phyloP scores from a whole-genome alignment of 495 filamentous ascomycete species.

The Aspergillus cristatus region DNA sequence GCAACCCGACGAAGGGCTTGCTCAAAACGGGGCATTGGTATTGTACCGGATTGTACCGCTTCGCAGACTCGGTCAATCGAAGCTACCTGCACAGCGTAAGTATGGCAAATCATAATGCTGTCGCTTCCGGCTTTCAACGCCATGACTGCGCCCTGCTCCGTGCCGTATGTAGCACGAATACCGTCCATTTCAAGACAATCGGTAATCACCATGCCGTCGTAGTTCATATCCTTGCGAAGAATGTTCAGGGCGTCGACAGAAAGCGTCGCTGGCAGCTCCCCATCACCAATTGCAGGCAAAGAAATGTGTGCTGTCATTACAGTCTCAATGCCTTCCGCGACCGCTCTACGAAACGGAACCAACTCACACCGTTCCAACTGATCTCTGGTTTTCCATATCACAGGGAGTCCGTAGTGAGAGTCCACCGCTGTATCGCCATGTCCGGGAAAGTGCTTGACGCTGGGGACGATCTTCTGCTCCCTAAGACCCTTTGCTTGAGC shows the following conservation, averaged over 20 bases:
- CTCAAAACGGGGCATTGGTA: slow-evolving; percentile 22
- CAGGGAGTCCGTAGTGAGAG: slow-evolving; percentile 34
- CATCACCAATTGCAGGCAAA: slow-evolving; percentile 23
- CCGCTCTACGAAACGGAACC: slow-evolving; percentile 34
- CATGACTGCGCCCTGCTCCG: slow-evolving; percentile 37
- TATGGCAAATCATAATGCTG: slow-evolving; percentile 44
- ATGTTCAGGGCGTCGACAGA: slow-evolving; percentile 28
- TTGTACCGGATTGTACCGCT: slow-evolving; percentile 28
- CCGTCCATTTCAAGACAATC: slow-evolving; percentile 41
- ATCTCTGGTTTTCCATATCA: slow-evolving; percentile 29
- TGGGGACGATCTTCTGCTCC: slow-evolving; percentile 29
- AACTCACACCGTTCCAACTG: slow-evolving; percentile 31
- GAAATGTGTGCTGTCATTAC: slow-evolving; percentile 40
- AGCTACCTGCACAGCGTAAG: slow-evolving; percentile 33
- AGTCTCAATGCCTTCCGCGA: slow-evolving; percentile 30
- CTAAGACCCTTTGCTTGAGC: slow-evolving; percentile 28
- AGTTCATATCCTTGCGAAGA: slow-evolving; percentile 31
- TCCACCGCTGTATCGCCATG: slow-evolving; percentile 36
- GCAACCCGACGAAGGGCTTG: slow-evolving; percentile 29
- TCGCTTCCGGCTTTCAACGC: slow-evolving; percentile 40
- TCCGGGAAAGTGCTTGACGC: slow-evolving; percentile 36
- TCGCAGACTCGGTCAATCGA: slow-evolving; percentile 32
- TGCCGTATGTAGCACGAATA: slow-evolving; percentile 37
- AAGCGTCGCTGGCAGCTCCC: slow-evolving; percentile 28
- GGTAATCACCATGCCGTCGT: slow-evolving; percentile 31